These are phyloP conservation scores for Monosporozyma aerobia DNA, from an alignment of 805 yeast genomes.

Conservation along the genomic window DNA sequence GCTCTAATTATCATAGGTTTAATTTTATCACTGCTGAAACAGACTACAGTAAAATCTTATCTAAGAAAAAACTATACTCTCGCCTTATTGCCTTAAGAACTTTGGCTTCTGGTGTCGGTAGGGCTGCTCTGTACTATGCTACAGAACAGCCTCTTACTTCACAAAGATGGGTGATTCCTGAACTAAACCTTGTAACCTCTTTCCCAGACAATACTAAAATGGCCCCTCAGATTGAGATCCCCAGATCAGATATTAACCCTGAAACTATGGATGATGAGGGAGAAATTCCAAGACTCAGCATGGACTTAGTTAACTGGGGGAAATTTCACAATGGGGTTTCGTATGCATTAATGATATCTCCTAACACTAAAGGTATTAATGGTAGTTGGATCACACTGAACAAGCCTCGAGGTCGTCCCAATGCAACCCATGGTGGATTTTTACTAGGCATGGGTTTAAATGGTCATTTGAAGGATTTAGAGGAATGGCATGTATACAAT, in stretches of 20 bases:
- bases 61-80: conserved; percentile 50
- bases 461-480: conserved; percentile 74
- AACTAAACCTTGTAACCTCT: conserved; percentile 56
- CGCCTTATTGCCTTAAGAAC: conserved; percentile 60
- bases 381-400: conserved; percentile 92
- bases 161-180: conserved; percentile 74
- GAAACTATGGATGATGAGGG: conserved; percentile 40
- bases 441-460: conserved; percentile 84
- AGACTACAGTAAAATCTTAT: conserved; percentile 48
- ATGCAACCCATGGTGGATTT: conserved; percentile 90
- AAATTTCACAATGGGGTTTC: conserved; percentile 88
- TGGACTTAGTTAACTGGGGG: conserved; percentile 57
- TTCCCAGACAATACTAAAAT: conserved; percentile 65
- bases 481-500: conserved; percentile 95
- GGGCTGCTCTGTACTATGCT: conserved; percentile 24
- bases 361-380: conserved; percentile 46
- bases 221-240: conserved; percentile 33
- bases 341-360: conserved; percentile 69
- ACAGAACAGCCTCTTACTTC: conserved; percentile 66
- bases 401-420: conserved; percentile 51
- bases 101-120: conserved; percentile 37
- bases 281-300: background rate
- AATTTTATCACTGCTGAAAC: conserved; percentile 30
- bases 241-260: background rate
- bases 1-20: conserved; percentile 16